These are phyloP conservation scores for Geosmithia flava DNA, from an alignment of 2,329 filamentous ascomycete species.

Conservation along the genomic window DNA sequence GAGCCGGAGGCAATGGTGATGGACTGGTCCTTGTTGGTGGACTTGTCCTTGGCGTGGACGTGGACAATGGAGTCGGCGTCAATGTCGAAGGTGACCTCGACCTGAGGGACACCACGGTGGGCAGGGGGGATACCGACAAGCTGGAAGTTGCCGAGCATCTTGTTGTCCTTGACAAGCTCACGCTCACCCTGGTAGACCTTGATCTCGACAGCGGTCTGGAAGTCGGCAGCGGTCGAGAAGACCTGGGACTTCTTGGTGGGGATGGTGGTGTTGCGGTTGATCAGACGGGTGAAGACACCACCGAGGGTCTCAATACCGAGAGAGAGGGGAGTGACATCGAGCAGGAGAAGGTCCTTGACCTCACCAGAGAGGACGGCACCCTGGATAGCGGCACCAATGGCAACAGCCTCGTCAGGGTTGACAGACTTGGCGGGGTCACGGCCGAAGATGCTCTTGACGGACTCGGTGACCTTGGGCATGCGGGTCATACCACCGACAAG, in stretches of 20 bases:
- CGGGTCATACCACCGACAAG: conserved; percentile 98
- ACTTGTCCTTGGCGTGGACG: conserved; percentile 98
- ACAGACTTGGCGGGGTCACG: conserved; percentile 96
- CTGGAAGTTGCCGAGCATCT: conserved; percentile 98
- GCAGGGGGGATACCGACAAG: conserved; percentile 93
- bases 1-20: conserved; percentile 98
- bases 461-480: conserved; percentile 97
- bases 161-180: conserved; percentile 98
- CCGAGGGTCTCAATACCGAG: conserved; percentile 98
- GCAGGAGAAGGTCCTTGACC: conserved; percentile 88
- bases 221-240: conserved; percentile 95
- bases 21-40: conserved; percentile 98
- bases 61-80: conserved; percentile 97
- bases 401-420: conserved; percentile 96
- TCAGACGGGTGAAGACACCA: conserved; percentile 94
- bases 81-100: conserved; percentile 98
- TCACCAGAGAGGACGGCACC: conserved; percentile 94
- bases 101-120: conserved; percentile 88
- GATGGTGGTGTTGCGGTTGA: conserved; percentile 98
- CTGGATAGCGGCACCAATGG: conserved; percentile 94
- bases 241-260: conserved; percentile 98
- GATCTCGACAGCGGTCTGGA: conserved; percentile 98
- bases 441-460: conserved; percentile 92
- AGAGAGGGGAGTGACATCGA: conserved; percentile 91
- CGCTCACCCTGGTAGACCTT: conserved; percentile 99